A percentile compares a stretch with the other conserved stretches of the same genome.
phyloP scores from a whole-genome alignment of 352 stramenopile species.

The Blastocystis sp. region DNA sequence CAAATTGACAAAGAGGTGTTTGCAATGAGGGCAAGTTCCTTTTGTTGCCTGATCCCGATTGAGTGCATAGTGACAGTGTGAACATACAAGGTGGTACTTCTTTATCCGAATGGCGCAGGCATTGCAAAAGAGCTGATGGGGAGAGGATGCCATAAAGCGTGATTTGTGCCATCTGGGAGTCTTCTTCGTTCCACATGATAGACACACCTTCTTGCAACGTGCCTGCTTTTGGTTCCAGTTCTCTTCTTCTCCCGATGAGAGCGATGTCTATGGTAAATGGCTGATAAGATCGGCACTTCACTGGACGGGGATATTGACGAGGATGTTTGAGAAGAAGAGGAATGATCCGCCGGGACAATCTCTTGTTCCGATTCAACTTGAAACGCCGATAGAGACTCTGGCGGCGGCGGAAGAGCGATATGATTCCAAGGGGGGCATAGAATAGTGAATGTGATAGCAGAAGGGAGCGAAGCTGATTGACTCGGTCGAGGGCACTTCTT shows the following conservation, averaged over 20 bases:
- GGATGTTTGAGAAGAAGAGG: background rate
- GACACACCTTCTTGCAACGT: background rate
- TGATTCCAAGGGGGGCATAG: background rate
- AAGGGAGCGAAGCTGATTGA: background rate
- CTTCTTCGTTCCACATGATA: constrained; percentile 35
- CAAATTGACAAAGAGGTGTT: background rate
- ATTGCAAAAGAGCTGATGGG: constrained; percentile 17
- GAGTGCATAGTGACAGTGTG: background rate
- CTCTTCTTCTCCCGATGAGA: background rate
- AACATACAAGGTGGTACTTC: constrained; percentile 34
- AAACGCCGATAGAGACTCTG: background rate
- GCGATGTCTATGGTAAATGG: background rate
- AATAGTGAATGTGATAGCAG: background rate
- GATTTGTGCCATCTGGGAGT: constrained; percentile 39
- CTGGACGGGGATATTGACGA: background rate
- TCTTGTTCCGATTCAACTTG: background rate
- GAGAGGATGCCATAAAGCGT: background rate
- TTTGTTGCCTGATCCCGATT: background rate
- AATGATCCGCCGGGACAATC: background rate
- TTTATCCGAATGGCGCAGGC: constrained; percentile 35
- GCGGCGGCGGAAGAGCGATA: background rate
- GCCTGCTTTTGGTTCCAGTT: background rate
- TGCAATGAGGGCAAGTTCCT: background rate
- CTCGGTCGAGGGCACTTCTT: background rate
- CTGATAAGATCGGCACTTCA: no score